Conservation (phyloP, 768 basidiomycete genomes). For the Filobasidium floriforme region DNA sequence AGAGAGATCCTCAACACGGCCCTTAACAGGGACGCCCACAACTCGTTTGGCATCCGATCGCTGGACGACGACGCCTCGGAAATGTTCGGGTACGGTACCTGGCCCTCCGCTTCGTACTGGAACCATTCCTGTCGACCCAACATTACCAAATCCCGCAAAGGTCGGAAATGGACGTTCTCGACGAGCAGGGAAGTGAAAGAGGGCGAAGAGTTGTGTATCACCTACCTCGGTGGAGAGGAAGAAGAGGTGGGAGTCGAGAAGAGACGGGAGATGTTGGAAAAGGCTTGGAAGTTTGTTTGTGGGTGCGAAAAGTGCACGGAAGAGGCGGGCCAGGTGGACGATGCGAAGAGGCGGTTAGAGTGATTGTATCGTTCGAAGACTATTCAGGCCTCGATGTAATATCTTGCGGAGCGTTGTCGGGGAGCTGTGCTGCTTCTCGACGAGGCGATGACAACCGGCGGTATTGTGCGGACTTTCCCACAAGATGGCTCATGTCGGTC, state of each 20-base stretch:
- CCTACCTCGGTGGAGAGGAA: constrained; percentile 12
- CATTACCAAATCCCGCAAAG: constrained; percentile 53
- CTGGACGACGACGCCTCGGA: constrained; percentile 21
- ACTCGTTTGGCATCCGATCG: constrained; percentile 29
- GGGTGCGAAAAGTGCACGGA: constrained; percentile 4
- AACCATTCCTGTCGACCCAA: constrained; percentile 27
- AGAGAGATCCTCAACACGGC: background rate
- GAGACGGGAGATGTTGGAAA: constrained; percentile 12
- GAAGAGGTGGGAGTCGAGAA: background rate
- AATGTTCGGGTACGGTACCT: constrained; percentile 30
- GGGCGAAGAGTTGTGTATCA: constrained; percentile 11
- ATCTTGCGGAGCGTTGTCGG: too few relatives aligned
- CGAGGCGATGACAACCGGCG: too few relatives aligned
- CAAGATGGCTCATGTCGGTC: too few relatives aligned
- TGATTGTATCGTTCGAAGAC: background rate
- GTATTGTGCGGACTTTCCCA: too few relatives aligned
- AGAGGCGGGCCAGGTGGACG: background rate
- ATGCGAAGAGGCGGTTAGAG: background rate
- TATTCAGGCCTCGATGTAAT: too few relatives aligned
- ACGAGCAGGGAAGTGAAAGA: constrained; percentile 1
- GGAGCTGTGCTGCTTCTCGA: too few relatives aligned
- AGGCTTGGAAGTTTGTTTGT: constrained; percentile 14
- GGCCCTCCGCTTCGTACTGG: constrained; percentile 27
- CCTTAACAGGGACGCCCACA: constrained; percentile 24
- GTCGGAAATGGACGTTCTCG: background rate